Conservation (phyloP, 257 asterid genomes). For the Solanum pennellii region DNA sequence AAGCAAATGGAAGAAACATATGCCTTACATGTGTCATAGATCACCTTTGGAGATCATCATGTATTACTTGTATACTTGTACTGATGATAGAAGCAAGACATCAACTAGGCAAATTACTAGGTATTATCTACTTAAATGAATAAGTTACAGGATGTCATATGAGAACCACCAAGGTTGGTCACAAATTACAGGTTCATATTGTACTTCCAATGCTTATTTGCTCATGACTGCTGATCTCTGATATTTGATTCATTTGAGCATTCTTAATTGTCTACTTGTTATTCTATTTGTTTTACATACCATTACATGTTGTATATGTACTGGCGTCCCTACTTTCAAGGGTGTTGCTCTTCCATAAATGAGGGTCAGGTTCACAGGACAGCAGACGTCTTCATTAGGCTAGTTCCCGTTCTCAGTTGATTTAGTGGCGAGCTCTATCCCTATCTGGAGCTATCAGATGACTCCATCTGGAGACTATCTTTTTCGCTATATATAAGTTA, state of each 20-base stretch:
- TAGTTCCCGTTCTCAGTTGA: neutral
- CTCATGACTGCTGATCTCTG: neutral
- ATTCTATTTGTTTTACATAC: neutral
- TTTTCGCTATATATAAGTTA: neutral
- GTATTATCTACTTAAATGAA: neutral
- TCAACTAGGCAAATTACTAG: neutral
- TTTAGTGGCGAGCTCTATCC: neutral
- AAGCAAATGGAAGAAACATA: neutral
- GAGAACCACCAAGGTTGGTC: neutral
- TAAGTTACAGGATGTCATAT: neutral
- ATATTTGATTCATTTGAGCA: neutral
- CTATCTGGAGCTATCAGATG: neutral
- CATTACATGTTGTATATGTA: neutral
- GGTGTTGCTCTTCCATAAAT: neutral
- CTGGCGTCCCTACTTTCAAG: neutral
- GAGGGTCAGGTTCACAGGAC: neutral
- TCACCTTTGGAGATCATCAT: neutral
- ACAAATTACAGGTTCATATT: neutral
- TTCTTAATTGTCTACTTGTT: neutral
- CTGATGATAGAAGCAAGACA: neutral
- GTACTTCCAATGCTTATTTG: neutral
- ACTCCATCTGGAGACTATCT: neutral
- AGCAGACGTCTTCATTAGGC: neutral
- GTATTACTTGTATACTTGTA: neutral
- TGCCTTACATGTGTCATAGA: neutral